A percentile compares a stretch with the other conserved stretches of the same genome.
phyloP scores from a whole-genome alignment of 2,329 filamentous ascomycete species.

The Thermothelomyces thermophilus region DNA sequence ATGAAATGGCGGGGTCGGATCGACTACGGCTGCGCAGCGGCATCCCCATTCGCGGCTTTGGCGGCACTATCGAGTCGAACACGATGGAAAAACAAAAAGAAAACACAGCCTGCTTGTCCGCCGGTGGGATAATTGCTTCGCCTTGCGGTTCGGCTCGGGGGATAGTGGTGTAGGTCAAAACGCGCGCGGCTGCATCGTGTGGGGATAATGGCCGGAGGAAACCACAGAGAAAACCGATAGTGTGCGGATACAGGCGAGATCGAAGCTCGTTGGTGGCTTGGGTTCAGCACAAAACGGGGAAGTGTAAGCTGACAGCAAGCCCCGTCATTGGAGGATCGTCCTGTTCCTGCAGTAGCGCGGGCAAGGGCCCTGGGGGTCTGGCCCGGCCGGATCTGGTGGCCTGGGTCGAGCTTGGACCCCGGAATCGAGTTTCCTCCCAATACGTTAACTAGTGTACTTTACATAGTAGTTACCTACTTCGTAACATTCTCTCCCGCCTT shows the following conservation, averaged over 20 bases:
- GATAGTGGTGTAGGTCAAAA: neutral
- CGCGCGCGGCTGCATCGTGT: neutral
- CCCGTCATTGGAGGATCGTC: neutral
- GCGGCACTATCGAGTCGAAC: neutral
- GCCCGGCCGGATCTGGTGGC: neutral
- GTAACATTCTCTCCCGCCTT: neutral
- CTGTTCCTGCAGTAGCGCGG: constrained; percentile 14
- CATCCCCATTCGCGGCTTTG: neutral
- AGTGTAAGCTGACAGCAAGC: neutral
- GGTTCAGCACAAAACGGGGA: constrained; percentile 6
- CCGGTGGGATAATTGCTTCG: neutral
- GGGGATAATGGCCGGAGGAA: too few relatives aligned
- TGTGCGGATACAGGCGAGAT: too few relatives aligned
- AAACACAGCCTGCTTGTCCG: neutral
- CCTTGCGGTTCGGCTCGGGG: constrained; percentile 5
- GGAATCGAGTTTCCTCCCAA: neutral
- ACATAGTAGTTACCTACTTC: too few relatives aligned
- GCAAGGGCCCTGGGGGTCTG: neutral
- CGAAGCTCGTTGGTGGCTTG: neutral
- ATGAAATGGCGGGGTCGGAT: neutral
- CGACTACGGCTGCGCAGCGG: neutral
- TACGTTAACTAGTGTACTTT: too few relatives aligned
- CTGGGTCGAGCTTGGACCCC: constrained; percentile 1
- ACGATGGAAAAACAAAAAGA: neutral
- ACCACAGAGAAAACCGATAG: neutral